Percentiles rank a stretch among this genome's conserved stretches.
Conservation (phyloP, 371 early-diverging fungal genomes). For the Apophysomyces elegans region DNA sequence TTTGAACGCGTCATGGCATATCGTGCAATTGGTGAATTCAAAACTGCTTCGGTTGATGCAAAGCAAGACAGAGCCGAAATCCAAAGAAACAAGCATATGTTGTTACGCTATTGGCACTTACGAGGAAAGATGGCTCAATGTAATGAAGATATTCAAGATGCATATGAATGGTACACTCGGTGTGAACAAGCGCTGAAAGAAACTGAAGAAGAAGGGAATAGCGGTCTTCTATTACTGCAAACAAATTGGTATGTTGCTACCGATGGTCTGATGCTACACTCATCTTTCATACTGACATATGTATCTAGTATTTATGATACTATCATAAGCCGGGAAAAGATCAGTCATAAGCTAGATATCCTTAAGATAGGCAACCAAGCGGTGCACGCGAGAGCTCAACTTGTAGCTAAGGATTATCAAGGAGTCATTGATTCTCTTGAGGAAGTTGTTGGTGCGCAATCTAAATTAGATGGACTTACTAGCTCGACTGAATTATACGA, state of each 20-base stretch:
- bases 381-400: constrained; percentile 45
- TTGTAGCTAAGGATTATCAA: constrained; percentile 43
- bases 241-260: constrained; percentile 40
- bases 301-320: constrained; percentile 50
- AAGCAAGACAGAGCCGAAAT: background rate
- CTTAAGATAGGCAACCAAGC: constrained; percentile 33
- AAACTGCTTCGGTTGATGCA: background rate
- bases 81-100: constrained; percentile 3
- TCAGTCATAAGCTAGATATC: constrained; percentile 37
- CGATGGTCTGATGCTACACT: background rate
- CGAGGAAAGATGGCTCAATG: constrained; percentile 55
- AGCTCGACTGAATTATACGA: constrained; percentile 30
- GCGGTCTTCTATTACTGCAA: constrained; percentile 17
- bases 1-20: constrained; percentile 19
- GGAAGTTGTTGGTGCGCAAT: constrained; percentile 17
- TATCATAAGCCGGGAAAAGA: constrained; percentile 21
- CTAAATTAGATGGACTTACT: background rate
- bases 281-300: background rate
- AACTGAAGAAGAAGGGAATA: background rate
- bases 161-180: constrained; percentile 44
- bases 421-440: constrained; percentile 52
- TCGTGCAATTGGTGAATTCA: background rate
- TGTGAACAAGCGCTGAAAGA: constrained; percentile 29
- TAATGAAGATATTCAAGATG: constrained; percentile 45
- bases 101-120: constrained; percentile 40